Conservation (phyloP, 2,329 filamentous ascomycete genomes). For the Trichoderma brevicompactum region DNA sequence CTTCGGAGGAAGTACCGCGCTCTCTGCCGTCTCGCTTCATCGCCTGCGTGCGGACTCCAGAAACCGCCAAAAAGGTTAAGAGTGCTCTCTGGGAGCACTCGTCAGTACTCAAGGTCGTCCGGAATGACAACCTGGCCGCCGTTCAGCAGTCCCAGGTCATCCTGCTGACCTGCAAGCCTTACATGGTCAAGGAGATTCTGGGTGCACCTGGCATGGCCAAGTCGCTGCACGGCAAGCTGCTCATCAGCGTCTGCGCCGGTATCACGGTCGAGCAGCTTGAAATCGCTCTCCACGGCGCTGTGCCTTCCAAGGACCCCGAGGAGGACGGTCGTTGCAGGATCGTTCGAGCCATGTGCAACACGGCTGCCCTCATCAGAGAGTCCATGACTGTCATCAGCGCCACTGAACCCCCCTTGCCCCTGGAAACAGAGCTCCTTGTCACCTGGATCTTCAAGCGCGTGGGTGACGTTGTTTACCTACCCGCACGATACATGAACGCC, state of each 20-base stretch:
- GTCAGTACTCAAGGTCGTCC: slow-evolving; percentile 65
- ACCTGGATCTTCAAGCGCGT: slow-evolving; percentile 79
- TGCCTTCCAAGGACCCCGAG: slow-evolving; percentile 52
- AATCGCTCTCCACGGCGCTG: slow-evolving; percentile 61
- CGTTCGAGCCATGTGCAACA: slow-evolving; percentile 85
- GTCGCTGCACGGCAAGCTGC: slow-evolving; percentile 76
- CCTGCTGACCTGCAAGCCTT: slow-evolving; percentile 80
- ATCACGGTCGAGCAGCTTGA: slow-evolving; percentile 72
- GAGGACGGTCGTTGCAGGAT: slow-evolving; percentile 62
- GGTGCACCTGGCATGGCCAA: slow-evolving; percentile 68
- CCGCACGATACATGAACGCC: slow-evolving; percentile 70
- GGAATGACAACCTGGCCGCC: slow-evolving; percentile 72
- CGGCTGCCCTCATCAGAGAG: slow-evolving; percentile 76
- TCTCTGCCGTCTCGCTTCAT: slow-evolving; percentile 76
- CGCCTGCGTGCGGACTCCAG: slow-evolving; percentile 74
- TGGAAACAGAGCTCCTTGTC: slow-evolving; percentile 60
- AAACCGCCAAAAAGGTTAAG: slow-evolving; percentile 71
- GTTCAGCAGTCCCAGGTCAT: slow-evolving; percentile 72
- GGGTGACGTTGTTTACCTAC: slow-evolving; percentile 70
- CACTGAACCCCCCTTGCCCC: slow-evolving; percentile 60
- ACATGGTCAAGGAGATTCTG: slow-evolving; percentile 72
- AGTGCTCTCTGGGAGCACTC: slow-evolving; percentile 67
- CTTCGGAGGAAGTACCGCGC: slow-evolving; percentile 54
- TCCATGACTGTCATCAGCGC: slow-evolving; percentile 81
- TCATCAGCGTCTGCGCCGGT: slow-evolving; percentile 82